Conservation (phyloP, 768 basidiomycete genomes). For the Tricholoma sp. region DNA sequence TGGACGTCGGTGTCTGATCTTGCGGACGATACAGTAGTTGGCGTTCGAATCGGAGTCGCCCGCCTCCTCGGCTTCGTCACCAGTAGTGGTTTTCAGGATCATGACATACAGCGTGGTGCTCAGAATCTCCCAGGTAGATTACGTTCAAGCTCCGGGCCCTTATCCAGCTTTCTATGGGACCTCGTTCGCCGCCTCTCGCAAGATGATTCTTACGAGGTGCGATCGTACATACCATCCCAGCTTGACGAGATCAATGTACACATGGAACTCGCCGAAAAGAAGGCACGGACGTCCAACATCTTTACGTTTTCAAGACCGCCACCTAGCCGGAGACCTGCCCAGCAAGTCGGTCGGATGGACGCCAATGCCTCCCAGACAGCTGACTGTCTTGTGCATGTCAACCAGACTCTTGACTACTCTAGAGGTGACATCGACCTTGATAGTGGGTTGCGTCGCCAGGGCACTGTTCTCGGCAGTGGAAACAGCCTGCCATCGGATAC, state of each 20-base stretch:
- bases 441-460: background rate
- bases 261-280: background rate
- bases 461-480: background rate
- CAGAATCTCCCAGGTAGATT: slow-evolving; percentile 23
- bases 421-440: background rate
- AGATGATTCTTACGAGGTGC: slow-evolving; percentile 59
- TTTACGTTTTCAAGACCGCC: slow-evolving; percentile 37
- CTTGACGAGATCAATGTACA: background rate
- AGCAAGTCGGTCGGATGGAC: background rate
- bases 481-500: background rate
- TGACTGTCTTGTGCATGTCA: background rate
- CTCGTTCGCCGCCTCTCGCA: slow-evolving; percentile 43
- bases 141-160: slow-evolving; percentile 20
- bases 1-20: slow-evolving; percentile 54
- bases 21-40: slow-evolving; percentile 64
- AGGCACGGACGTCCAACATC: slow-evolving; percentile 6
- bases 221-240: slow-evolving; percentile 44
- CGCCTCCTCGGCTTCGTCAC: slow-evolving; percentile 55
- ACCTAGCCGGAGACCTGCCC: slow-evolving; percentile 7
- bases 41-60: slow-evolving; percentile 84
- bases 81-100: slow-evolving; percentile 30
- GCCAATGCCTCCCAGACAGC: background rate
- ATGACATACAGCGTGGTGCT: slow-evolving; percentile 2
- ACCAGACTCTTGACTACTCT: slow-evolving; percentile 5
- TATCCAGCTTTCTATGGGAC: slow-evolving; percentile 31